These are phyloP conservation scores for Cylindrotheca closterium DNA, from an alignment of 108 stramenopile genomes.

Conservation along the genomic window DNA sequence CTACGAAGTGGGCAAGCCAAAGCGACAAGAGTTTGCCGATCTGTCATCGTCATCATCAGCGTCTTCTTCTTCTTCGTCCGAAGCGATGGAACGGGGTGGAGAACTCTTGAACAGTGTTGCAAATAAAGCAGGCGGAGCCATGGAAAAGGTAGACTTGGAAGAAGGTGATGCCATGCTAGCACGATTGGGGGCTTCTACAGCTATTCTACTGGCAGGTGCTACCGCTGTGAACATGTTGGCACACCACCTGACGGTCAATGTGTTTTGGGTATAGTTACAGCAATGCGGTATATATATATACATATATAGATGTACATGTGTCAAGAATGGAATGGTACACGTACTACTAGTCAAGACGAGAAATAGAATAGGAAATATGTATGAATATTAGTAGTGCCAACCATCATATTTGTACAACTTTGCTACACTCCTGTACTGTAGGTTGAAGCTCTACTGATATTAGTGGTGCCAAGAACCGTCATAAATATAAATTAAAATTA, in stretches of 20 bases:
- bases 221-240: slow-evolving; percentile 68
- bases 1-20: slow-evolving; percentile 67
- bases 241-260: slow-evolving; percentile 89
- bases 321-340: too few relatives aligned
- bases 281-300: too few relatives aligned
- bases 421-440: too few relatives aligned
- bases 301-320: too few relatives aligned
- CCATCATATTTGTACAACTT: background rate
- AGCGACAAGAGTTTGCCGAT: slow-evolving; percentile 29
- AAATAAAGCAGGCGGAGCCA: background rate
- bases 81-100: background rate
- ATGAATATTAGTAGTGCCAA: background rate
- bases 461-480: too few relatives aligned
- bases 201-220: slow-evolving; percentile 63
- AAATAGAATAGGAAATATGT: slow-evolving; percentile 1
- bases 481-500: too few relatives aligned
- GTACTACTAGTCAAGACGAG: too few relatives aligned
- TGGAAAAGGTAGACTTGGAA: background rate
- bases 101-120: slow-evolving; percentile 9
- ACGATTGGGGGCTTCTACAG: slow-evolving; percentile 62
- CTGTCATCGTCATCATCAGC: too few relatives aligned
- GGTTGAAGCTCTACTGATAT: too few relatives aligned
- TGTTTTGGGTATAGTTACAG: slow-evolving; percentile 92
- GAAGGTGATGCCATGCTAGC: slow-evolving; percentile 25
- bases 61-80: background rate